A percentile compares a stretch with the other conserved stretches of the same genome.
phyloP scores from a whole-genome alignment of 2,329 filamentous ascomycete genomes.

The Metarhizium sp. region DNA sequence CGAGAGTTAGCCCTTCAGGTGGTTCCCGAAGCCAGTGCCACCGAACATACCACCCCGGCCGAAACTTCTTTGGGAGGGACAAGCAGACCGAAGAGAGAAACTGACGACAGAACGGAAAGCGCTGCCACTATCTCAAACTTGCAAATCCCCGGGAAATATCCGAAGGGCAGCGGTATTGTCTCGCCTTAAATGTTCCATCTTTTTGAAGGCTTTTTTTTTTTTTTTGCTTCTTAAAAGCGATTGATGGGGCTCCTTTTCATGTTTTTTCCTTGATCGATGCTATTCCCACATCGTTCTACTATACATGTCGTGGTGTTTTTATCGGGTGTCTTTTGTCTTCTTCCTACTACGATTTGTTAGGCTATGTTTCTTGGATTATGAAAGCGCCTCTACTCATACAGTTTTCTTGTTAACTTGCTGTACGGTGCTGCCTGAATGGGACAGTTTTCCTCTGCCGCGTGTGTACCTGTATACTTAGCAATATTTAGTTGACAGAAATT shows the following conservation, averaged over 20 bases:
- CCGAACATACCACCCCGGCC: slow-evolving; percentile 6
- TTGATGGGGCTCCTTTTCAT: neutral
- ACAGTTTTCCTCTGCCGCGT: too few species aligned
- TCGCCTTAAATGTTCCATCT: slow-evolving; percentile 6
- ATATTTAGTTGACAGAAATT: too few species aligned
- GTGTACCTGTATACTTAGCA: too few species aligned
- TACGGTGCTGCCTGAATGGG: too few species aligned
- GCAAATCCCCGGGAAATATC: slow-evolving; percentile 62
- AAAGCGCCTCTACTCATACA: too few species aligned
- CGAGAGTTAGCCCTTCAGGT: slow-evolving; percentile 10
- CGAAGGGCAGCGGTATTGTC: slow-evolving; percentile 34
- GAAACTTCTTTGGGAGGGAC: slow-evolving; percentile 4
- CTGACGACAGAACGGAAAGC: slow-evolving; percentile 28
- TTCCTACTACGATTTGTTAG: too few species aligned
- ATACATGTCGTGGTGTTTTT: neutral
- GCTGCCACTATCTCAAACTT: slow-evolving; percentile 52
- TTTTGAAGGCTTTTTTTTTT: neutral
- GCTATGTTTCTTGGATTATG: neutral
- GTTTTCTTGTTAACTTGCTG: too few species aligned
- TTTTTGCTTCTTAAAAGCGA: neutral
- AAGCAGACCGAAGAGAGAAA: slow-evolving; percentile 14
- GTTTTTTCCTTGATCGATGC: neutral
- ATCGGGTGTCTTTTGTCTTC: neutral
- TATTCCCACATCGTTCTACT: neutral
- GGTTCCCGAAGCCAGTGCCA: slow-evolving; percentile 10